phyloP scores from a whole-genome alignment of 805 yeast species.

The Sugiyamaella boreocaroliniensis region DNA sequence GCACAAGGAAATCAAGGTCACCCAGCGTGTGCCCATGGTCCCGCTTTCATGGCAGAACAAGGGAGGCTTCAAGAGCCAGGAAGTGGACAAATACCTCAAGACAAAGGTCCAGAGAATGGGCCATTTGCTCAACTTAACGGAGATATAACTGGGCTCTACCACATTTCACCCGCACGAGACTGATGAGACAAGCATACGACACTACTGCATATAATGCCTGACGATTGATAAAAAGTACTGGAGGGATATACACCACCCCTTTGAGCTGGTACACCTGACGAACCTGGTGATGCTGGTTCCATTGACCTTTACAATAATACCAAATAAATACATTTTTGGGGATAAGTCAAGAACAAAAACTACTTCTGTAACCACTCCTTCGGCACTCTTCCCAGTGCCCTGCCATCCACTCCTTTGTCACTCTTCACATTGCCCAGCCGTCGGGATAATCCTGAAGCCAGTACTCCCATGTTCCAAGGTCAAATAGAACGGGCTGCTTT shows the following conservation, averaged over 20 bases:
- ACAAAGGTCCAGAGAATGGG: constrained; percentile 98
- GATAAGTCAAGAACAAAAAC: too few species aligned
- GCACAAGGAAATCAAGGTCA: constrained; percentile 63
- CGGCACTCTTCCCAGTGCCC: background rate
- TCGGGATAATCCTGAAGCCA: background rate
- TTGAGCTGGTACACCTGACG: too few species aligned
- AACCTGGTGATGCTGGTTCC: too few species aligned
- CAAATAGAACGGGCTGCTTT: background rate
- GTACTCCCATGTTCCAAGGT: background rate
- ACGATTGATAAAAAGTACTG: too few species aligned
- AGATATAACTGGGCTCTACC: background rate
- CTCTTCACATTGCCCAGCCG: background rate
- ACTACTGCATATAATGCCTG: too few species aligned
- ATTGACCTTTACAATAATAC: too few species aligned
- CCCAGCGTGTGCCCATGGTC: constrained; percentile 91
- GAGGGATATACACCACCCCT: too few species aligned
- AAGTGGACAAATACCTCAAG: constrained; percentile 85
- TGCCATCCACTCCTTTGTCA: too few species aligned
- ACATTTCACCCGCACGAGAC: background rate
- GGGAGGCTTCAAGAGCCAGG: constrained; percentile 71
- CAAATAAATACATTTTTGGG: too few species aligned
- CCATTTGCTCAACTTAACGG: constrained; percentile 53
- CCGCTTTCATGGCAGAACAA: constrained; percentile 83
- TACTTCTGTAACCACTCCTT: too few species aligned
- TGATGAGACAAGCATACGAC: too few species aligned